Evolutionary conservation across 192 early-diverging fungal species (phyloP).

Genomic region (Geranomyces michiganensis): DNA sequence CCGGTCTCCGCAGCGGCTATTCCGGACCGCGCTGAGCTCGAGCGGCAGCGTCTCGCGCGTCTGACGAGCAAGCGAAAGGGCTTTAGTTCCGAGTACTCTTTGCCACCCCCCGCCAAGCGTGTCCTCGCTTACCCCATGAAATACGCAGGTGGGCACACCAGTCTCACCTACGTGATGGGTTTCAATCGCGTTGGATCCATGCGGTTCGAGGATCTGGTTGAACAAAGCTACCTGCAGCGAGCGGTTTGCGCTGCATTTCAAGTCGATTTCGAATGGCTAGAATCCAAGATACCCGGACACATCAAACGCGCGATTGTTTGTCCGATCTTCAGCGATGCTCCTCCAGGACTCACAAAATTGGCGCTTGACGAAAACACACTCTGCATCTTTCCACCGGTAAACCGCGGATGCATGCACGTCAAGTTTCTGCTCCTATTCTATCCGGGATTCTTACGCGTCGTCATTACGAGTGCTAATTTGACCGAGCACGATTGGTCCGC

Average conservation of each 20-base stretch:
- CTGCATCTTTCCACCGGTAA: neutral
- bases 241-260: slow-evolving; percentile 28
- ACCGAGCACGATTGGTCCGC: slow-evolving; percentile 42
- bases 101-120: neutral
- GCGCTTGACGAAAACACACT: neutral
- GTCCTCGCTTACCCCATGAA: neutral
- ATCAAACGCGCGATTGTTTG: slow-evolving; percentile 9
- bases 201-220: slow-evolving; percentile 17
- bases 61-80: neutral
- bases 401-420: slow-evolving; percentile 30
- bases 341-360: neutral
- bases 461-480: slow-evolving; percentile 39
- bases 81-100: neutral
- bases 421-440: slow-evolving; percentile 38
- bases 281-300: slow-evolving; percentile 10
- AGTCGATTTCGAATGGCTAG: slow-evolving; percentile 27
- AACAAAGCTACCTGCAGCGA: neutral
- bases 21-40: slow-evolving; percentile 10
- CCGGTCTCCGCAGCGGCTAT: neutral
- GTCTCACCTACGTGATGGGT: neutral
- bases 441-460: slow-evolving; percentile 32
- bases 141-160: no score
- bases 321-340: slow-evolving; percentile 6
- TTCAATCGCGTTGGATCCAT: neutral
- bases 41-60: slow-evolving; percentile 5